Evolutionary conservation across 23 red algal genomes (phyloP).

Genomic region (Gracilaria gracilis): DNA sequence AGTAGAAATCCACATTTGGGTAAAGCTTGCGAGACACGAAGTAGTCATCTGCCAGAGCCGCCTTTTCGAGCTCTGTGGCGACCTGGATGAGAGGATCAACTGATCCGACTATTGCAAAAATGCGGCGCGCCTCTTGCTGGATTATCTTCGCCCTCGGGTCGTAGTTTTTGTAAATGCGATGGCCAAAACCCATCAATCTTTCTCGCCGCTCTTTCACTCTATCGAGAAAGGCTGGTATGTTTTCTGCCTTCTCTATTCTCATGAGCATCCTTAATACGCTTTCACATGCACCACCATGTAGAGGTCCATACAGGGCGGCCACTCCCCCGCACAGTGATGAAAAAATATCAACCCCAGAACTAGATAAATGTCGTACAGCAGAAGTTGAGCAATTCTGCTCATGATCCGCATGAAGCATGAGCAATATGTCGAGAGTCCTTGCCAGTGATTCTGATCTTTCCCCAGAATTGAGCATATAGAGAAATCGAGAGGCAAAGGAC

Average conservation of each 20-base stretch:
- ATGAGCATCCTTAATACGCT: conserved; percentile 87
- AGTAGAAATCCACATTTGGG: conserved; percentile 99
- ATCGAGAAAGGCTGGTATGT: conserved; percentile 79
- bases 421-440: conserved; percentile 77
- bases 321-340: conserved; percentile 76
- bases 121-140: conserved; percentile 67
- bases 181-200: conserved; percentile 95
- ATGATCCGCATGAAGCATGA: conserved; percentile 96
- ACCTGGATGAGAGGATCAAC: conserved; percentile 79
- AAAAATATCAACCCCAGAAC: conserved; percentile 85
- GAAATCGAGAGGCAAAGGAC: conserved; percentile 74
- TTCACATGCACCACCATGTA: conserved; percentile 96
- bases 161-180: conserved; percentile 93
- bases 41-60: conserved; percentile 91
- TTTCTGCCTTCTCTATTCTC: conserved; percentile 61
- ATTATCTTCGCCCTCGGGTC: conserved; percentile 91
- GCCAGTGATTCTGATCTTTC: conserved; percentile 6
- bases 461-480: conserved; percentile 60
- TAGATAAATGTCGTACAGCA: conserved; percentile 83
- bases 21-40: conserved; percentile 90
- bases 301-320: conserved; percentile 89
- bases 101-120: conserved; percentile 71
- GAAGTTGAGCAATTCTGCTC: conserved; percentile 99
- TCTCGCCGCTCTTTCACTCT: conserved; percentile 82
- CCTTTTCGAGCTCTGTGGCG: conserved; percentile 81